phyloP scores from a whole-genome alignment of 2,329 filamentous ascomycete genomes.

The Calycina marina region DNA sequence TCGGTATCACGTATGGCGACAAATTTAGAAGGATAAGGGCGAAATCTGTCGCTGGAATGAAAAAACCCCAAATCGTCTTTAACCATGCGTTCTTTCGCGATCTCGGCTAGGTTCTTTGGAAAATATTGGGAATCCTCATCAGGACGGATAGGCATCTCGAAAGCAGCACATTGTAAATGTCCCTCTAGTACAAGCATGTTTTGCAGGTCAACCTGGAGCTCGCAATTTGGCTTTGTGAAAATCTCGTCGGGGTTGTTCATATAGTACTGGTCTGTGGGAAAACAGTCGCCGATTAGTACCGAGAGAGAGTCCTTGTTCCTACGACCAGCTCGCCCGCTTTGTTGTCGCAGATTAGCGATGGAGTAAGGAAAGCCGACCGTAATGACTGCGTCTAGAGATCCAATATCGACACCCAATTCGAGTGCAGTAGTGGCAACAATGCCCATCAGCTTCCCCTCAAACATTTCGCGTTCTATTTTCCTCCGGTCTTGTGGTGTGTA shows the following conservation, averaged over 20 bases:
- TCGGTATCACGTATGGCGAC: constrained; percentile 82
- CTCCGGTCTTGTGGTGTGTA: constrained; percentile 87
- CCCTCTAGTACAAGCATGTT: constrained; percentile 88
- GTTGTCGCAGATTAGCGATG: constrained; percentile 85
- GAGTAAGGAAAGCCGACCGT: constrained; percentile 93
- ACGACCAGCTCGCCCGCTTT: constrained; percentile 82
- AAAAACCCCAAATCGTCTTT: constrained; percentile 70
- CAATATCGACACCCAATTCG: constrained; percentile 91
- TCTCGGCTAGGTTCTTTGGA: constrained; percentile 52
- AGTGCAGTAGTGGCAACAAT: constrained; percentile 89
- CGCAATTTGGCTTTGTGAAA: constrained; percentile 79
- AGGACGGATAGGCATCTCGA: constrained; percentile 83
- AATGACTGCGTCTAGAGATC: constrained; percentile 81
- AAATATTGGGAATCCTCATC: constrained; percentile 67
- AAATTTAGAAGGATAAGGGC: constrained; percentile 66
- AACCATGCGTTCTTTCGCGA: constrained; percentile 61
- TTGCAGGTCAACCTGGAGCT: constrained; percentile 78
- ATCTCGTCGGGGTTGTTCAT: constrained; percentile 95
- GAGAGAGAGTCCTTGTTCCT: constrained; percentile 89
- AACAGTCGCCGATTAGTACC: constrained; percentile 76
- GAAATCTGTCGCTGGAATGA: constrained; percentile 78
- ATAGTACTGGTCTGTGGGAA: constrained; percentile 86
- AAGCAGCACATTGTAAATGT: constrained; percentile 88
- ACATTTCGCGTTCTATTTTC: constrained; percentile 89
- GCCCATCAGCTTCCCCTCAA: constrained; percentile 81